These are phyloP conservation scores for Rhazya stricta DNA, from an alignment of 257 asterid species.

Conservation along the genomic window DNA sequence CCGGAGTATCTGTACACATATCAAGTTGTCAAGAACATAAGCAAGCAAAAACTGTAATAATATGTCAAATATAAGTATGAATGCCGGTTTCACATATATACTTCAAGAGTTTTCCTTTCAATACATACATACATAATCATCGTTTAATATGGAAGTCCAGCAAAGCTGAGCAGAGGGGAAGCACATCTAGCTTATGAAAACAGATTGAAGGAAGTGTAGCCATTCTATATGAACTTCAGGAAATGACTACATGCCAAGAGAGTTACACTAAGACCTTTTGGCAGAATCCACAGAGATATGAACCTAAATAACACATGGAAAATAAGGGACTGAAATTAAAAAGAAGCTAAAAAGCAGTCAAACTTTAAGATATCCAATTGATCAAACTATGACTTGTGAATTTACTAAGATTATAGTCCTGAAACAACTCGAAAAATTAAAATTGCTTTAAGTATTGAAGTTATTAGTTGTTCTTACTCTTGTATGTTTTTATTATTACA, in stretches of 20 bases:
- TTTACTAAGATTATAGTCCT: neutral
- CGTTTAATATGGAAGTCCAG: neutral
- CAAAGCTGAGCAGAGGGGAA: neutral
- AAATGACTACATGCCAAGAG: neutral
- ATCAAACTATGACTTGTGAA: neutral
- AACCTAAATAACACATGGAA: neutral
- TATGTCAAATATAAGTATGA: neutral
- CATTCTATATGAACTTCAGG: neutral
- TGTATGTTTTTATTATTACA: neutral
- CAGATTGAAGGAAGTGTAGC: neutral
- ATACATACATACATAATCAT: neutral
- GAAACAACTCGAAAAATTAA: neutral
- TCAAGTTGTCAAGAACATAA: neutral
- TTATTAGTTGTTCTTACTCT: neutral
- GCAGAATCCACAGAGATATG: neutral
- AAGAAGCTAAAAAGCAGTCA: neutral
- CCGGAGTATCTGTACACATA: too few relatives aligned
- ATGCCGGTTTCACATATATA: neutral
- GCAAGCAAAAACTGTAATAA: neutral
- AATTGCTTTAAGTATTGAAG: neutral
- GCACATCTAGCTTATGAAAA: neutral
- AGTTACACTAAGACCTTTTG: neutral
- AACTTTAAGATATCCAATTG: constrained; percentile 5
- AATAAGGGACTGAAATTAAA: neutral
- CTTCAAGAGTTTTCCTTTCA: neutral